Percentiles rank a stretch among this genome's conserved stretches.
Evolutionary conservation across 2,329 filamentous ascomycete genomes (phyloP).

Genomic region (Alternaria gansuensis): DNA sequence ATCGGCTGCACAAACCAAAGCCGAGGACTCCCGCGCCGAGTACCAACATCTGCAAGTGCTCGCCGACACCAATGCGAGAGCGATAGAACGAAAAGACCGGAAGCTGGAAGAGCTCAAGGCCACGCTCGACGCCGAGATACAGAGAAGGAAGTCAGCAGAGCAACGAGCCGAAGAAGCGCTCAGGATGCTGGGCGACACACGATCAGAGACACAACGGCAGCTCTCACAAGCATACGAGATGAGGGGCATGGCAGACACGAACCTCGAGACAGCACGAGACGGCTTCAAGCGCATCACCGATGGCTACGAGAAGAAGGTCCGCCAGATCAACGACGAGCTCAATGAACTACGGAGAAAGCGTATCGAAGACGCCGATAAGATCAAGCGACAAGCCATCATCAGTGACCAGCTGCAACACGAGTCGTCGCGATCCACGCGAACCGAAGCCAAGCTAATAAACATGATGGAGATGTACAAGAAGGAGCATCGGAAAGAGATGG

Average conservation of each 20-base stretch:
- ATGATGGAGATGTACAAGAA: conserved; percentile 72
- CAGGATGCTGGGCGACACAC: conserved; percentile 69
- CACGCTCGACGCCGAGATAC: conserved; percentile 70
- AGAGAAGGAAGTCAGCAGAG: conserved; percentile 67
- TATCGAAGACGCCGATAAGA: conserved; percentile 46
- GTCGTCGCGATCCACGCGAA: conserved; percentile 66
- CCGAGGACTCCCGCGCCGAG: conserved; percentile 72
- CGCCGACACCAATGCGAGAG: conserved; percentile 73
- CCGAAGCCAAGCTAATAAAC: conserved; percentile 69
- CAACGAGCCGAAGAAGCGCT: conserved; percentile 69
- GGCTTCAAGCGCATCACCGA: conserved; percentile 74
- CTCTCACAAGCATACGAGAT: conserved; percentile 65
- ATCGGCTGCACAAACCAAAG: conserved; percentile 73
- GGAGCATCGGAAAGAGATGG: conserved; percentile 69
- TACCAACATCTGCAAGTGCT: conserved; percentile 75
- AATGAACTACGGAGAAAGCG: conserved; percentile 43
- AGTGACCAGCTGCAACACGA: conserved; percentile 78
- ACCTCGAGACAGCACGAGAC: conserved; percentile 73
- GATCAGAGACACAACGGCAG: conserved; percentile 67
- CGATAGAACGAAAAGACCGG: conserved; percentile 76
- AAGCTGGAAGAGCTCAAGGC: conserved; percentile 75
- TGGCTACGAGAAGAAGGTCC: conserved; percentile 53
- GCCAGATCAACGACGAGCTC: conserved; percentile 62
- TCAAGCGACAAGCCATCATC: conserved; percentile 68
- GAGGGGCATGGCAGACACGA: conserved; percentile 64